Base-by-base conservation (phyloP, 345 rosid genomes). In the Citrus medica region DNA sequence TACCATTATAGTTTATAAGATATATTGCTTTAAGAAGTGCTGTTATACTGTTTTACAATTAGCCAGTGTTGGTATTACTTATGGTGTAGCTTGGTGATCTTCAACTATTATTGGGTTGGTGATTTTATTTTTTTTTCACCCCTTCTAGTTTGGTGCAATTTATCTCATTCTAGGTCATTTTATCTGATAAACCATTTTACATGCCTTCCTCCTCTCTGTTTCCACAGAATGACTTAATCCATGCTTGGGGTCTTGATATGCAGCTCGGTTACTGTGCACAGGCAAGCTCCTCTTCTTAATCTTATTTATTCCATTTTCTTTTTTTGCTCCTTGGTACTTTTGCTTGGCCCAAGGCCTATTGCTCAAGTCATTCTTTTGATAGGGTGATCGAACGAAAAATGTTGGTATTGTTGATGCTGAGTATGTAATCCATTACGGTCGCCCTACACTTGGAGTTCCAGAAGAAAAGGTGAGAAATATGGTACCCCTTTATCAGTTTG, bases 211-310 rank as follows among this genome's bases (percentile, higher is more conserved):
- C 37, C 46, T 24, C 19, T 63, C 16, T 46, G 14, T 66, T 35
- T 30, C 59, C 56, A 30, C 84, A 91, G 93, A 90, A 90, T 76
- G 95, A 91, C 76, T 84, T 91, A 83, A 88, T 90, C 73, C 90
- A 90, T 83, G 93, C 95, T 46, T 90, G 95, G 95, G 95, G 93
- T 40, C 86, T 91, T 28, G 95, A 91, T 75, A 86, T 79, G 55
- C 92, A 80, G 77, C 92, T 91, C 16, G 93, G 95, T 56, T 91
- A 90, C 70, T 91, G 95, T 76, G 90, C 89, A 69, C 88, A 88
- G 91, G 94, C 72, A 83, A 88, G 90, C 81, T 79, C 27, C 77
- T 61, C 38, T 10, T 27, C 7, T 9, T 40, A 38, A 38, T 38
- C 42, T 71, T 33, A 21, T 19, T 59, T 27, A 6, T n/a, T 33